Conservation (phyloP, 345 rosid species). For the Dipteronia sinensis region DNA sequence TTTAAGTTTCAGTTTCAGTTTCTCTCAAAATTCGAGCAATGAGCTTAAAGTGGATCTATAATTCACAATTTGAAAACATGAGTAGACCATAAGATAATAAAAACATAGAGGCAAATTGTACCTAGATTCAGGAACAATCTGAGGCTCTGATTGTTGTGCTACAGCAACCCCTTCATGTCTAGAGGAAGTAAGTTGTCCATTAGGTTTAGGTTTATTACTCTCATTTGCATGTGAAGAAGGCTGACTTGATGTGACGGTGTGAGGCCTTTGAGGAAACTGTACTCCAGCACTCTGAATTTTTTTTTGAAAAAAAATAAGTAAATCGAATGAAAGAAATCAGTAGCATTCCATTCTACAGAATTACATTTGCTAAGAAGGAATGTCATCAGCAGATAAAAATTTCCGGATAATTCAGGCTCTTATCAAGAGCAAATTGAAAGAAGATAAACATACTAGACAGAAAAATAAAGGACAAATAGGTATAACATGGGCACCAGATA, state of each 20-base stretch:
- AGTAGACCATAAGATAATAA: not conserved
- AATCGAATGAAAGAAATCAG: not conserved
- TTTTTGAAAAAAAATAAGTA: conserved; percentile 3
- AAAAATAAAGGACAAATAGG: conserved; percentile 4
- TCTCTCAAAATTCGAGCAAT: not conserved
- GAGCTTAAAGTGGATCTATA: not conserved
- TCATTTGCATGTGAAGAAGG: conserved; percentile 44
- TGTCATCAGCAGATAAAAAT: not conserved
- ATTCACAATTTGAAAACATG: not conserved
- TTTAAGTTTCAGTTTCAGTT: not conserved
- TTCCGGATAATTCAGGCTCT: not conserved
- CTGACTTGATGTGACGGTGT: conserved; percentile 32
- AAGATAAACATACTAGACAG: not conserved
- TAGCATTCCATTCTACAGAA: not conserved
- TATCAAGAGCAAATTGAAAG: not conserved
- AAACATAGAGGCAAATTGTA: conserved; percentile 26
- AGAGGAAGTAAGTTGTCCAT: conserved; percentile 60
- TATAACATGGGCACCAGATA: not conserved
- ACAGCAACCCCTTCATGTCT: conserved; percentile 47
- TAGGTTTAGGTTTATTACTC: conserved; percentile 51
- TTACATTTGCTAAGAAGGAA: not conserved
- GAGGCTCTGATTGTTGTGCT: conserved; percentile 48
- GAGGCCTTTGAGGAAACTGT: conserved; percentile 69
- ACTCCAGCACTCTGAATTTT: conserved; percentile 72
- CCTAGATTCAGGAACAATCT: conserved; percentile 77